These are phyloP conservation scores for Xylaria curta DNA, from an alignment of 495 filamentous ascomycete species.

Conservation along the genomic window DNA sequence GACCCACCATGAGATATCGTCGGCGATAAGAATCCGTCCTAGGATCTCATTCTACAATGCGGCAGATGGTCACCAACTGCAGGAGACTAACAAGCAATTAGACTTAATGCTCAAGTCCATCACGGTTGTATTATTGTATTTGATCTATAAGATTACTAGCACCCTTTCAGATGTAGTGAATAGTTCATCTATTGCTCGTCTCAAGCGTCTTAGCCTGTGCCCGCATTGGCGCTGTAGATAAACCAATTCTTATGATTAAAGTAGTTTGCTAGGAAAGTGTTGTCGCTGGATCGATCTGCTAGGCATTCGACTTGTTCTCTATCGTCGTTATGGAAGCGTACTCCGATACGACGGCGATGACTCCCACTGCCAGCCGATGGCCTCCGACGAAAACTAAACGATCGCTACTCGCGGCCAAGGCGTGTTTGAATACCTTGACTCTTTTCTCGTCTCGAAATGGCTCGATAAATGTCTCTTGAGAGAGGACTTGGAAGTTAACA, in stretches of 20 bases:
- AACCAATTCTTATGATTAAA: not conserved
- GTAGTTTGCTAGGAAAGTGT: not conserved
- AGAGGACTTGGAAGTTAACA: not conserved
- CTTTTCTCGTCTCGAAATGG: not conserved
- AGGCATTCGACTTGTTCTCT: not conserved
- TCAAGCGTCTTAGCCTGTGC: too few species aligned
- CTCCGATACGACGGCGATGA: not conserved
- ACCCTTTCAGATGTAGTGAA: too few species aligned
- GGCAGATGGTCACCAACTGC: too few species aligned
- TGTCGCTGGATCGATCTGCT: not conserved
- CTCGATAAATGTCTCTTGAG: not conserved
- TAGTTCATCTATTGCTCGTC: too few species aligned
- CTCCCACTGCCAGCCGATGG: not conserved
- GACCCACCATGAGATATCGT: not conserved
- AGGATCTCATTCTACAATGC: too few species aligned
- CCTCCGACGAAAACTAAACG: too few species aligned
- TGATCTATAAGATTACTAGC: too few species aligned
- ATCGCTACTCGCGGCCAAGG: not conserved
- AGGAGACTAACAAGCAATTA: too few species aligned
- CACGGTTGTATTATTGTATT: too few species aligned
- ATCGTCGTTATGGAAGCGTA: not conserved
- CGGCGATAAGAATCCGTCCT: not conserved
- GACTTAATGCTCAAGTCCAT: too few species aligned
- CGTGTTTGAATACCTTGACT: not conserved
- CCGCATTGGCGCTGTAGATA: not conserved